Evolutionary conservation across 1,139 yeast species (phyloP).

Genomic region (Spencermartinsiella ligniputridi): DNA sequence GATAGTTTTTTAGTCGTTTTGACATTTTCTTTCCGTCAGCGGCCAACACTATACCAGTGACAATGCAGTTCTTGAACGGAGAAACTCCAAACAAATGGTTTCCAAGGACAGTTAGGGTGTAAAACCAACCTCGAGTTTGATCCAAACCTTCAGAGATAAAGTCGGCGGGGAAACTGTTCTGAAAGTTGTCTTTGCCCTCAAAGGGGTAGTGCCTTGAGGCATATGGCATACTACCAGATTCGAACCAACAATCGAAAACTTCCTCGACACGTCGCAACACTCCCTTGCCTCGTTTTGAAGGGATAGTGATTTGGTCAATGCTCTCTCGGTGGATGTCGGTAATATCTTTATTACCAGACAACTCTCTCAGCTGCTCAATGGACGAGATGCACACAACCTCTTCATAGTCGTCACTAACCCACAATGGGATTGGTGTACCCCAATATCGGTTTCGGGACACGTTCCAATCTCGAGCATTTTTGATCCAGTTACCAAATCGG

Average conservation of each 20-base stretch:
- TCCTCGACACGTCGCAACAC: conserved; percentile 85
- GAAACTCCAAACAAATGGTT: conserved; percentile 89
- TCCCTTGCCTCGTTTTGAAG: conserved; percentile 90
- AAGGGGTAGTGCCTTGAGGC: conserved; percentile 97
- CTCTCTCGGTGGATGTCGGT: conserved; percentile 91
- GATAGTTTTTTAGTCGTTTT: conserved; percentile 94
- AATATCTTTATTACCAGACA: conserved; percentile 76
- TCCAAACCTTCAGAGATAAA: conserved; percentile 98
- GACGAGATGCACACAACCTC: conserved; percentile 94
- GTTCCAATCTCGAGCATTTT: conserved; percentile 99
- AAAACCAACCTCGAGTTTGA: conserved; percentile 99
- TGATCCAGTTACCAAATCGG: conserved; percentile 95
- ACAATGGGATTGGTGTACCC: conserved; percentile 99
- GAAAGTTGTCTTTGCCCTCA: conserved; percentile 69
- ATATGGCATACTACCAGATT: conserved; percentile 98
- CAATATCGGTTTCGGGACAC: conserved; percentile 97
- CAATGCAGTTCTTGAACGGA: conserved; percentile 94
- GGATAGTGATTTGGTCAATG: conserved; percentile 88
- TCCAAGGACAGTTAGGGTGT: conserved; percentile 92
- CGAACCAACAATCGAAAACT: conserved; percentile 99
- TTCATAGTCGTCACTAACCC: conserved; percentile 92
- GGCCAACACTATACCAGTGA: conserved; percentile 93
- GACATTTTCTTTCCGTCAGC: conserved; percentile 99
- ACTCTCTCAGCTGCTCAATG: conserved; percentile 73
- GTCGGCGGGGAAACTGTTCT: conserved; percentile 85